Evolutionary conservation across 257 asterid species (phyloP).

Genomic region (Penstemon barbatus): DNA sequence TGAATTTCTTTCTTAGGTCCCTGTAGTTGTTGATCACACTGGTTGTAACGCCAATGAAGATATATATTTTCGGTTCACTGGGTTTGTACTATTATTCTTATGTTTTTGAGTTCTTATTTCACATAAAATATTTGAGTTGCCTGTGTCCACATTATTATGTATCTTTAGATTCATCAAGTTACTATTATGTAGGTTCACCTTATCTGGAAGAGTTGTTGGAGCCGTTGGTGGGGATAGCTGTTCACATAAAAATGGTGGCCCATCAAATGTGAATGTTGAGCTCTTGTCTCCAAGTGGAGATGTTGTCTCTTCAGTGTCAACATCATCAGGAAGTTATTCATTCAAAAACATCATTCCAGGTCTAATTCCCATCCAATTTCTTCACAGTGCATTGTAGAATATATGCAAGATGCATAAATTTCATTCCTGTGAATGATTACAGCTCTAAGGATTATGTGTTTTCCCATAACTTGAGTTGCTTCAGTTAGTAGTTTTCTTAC

Average conservation of each 20-base stretch:
- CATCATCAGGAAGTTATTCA: conserved; percentile 77
- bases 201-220: conserved; percentile 79
- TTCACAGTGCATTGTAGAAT: conserved; percentile 24
- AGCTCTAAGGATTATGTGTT: conserved; percentile 7
- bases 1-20: conserved; percentile 56
- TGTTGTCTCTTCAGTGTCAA: conserved; percentile 69
- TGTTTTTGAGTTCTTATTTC: conserved; percentile 22
- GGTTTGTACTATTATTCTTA: conserved; percentile 44
- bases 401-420: conserved; percentile 7
- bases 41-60: conserved; percentile 96
- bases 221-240: conserved; percentile 82
- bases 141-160: conserved; percentile 25
- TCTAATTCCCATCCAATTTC: conserved; percentile 32
- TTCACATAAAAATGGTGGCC: conserved; percentile 66
- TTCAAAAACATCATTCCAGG: conserved; percentile 81
- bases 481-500: not conserved
- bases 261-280: conserved; percentile 75
- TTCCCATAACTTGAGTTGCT: conserved; percentile 10
- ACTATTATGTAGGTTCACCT: conserved; percentile 62
- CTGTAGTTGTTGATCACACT: conserved; percentile 69
- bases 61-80: conserved; percentile 86
- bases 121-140: conserved; percentile 22
- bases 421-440: conserved; percentile 21
- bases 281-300: conserved; percentile 69
- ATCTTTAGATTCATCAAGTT: conserved; percentile 32